Evolutionary conservation across 805 yeast genomes (phyloP).

Genomic region (Jamesozyma hellenica): DNA sequence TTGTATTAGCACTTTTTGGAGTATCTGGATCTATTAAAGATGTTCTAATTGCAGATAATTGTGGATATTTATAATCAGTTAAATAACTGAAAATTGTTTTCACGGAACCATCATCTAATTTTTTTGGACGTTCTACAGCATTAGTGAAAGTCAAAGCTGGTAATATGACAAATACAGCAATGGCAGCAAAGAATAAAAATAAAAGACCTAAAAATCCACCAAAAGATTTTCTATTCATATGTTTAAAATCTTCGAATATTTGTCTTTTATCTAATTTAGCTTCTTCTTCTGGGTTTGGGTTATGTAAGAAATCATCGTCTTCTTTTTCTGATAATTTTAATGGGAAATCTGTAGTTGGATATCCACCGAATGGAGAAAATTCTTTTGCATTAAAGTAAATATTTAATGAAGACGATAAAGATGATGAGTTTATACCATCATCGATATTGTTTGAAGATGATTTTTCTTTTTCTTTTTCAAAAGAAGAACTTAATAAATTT

Average conservation of each 20-base stretch:
- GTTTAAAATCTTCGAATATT: slow-evolving; percentile 51
- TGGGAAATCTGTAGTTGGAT: slow-evolving; percentile 92
- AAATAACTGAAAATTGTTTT: slow-evolving; percentile 29
- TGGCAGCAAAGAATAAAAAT: slow-evolving; percentile 47
- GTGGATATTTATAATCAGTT: slow-evolving; percentile 42
- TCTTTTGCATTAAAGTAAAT: slow-evolving; percentile 55
- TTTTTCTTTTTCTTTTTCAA: not conserved
- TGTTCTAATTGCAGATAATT: slow-evolving; percentile 42
- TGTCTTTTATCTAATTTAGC: slow-evolving; percentile 71
- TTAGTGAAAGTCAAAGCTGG: slow-evolving; percentile 85
- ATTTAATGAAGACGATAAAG: not conserved
- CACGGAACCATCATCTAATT: no score
- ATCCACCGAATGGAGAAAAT: slow-evolving; percentile 91
- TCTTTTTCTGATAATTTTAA: slow-evolving; percentile 86
- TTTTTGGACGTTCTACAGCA: slow-evolving; percentile 37
- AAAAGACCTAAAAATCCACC: slow-evolving; percentile 54
- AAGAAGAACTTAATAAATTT: not conserved
- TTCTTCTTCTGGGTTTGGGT: slow-evolving; percentile 91
- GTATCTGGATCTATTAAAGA: slow-evolving; percentile 53
- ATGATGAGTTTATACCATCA: not conserved
- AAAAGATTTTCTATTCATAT: slow-evolving; percentile 52
- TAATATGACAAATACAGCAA: slow-evolving; percentile 61
- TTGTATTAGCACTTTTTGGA: slow-evolving; percentile 40
- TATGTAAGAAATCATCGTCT: slow-evolving; percentile 88
- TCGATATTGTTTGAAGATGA: not conserved